Base-by-base conservation (phyloP, 2,329 filamentous ascomycete species). In the Fusarium sublunatum region DNA sequence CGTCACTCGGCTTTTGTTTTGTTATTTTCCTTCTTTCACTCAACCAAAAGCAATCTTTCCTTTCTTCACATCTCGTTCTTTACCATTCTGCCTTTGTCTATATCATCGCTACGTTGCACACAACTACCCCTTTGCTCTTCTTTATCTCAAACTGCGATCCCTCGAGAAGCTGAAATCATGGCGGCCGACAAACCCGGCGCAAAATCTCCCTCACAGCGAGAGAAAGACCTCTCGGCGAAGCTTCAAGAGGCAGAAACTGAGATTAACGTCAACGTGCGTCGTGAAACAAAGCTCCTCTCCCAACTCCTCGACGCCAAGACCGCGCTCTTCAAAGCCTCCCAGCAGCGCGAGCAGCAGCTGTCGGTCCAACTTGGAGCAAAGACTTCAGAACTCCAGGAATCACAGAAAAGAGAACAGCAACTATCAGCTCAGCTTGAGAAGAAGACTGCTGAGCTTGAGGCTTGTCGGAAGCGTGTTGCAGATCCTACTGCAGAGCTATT, bases 281-380 rank as follows among this genome's bases (percentile, higher is more conserved):
- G 50, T 1, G 56, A 61, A 41, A 3, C 35, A 5, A 28, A 46
- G 4, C 59, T 64, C 0, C 44, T 64, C 1, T 2, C 22, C 3
- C 41, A 64, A 6, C 54, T 64, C 0, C 38, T 64, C 0, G 34
- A 51, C 25, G 59, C 61, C 4, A 64, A 60, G 4, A 38, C 19
- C 0, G 13, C 26, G 2, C 41, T 64, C 2, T 26, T 60, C 1
- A 15, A 64, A 7, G 45, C 45, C 5, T 55, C 59, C 5, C 48
- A 59, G 6, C 41, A 55, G 15, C 59, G 48, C 7, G 54, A 55
- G 13, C 48, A 43, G 12, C 32, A 29, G 2, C 15, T 55, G 7
- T 50, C 39, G 2, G 7, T 24, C 3, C 48, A 64, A 22, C 19
- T 64, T 0, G 11, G 47, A 28, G 22, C 31, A 29, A 34, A 19